phyloP scores from a whole-genome alignment of 352 stramenopile genomes.

The Phytopythium montanum region DNA sequence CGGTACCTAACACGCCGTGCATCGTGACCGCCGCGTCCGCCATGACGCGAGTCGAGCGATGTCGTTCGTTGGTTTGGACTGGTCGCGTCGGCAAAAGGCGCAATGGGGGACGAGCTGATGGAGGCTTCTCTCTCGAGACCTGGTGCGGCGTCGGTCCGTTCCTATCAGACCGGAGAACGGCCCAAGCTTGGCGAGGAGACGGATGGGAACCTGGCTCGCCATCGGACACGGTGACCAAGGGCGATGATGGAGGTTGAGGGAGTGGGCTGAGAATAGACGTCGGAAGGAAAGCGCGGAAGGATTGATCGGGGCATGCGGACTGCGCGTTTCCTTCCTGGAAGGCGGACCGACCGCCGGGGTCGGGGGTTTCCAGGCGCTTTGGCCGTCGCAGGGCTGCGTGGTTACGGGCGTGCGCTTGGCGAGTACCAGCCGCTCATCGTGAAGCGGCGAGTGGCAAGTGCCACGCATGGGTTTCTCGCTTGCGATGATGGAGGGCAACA shows the following conservation, averaged over 20 bases:
- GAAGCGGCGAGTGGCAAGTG: not conserved
- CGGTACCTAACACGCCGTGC: conserved; percentile 20
- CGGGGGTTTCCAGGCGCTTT: not conserved
- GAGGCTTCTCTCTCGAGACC: too few relatives aligned
- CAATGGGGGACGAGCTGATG: not conserved
- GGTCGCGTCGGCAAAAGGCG: conserved; percentile 1
- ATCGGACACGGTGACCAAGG: not conserved
- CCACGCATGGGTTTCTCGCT: not conserved
- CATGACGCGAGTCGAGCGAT: too few relatives aligned
- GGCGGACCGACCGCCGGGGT: not conserved
- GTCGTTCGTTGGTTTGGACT: not conserved
- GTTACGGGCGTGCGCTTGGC: not conserved
- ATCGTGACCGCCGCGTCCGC: conserved; percentile 21
- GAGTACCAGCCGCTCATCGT: not conserved
- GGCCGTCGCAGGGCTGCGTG: not conserved
- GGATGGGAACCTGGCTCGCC: not conserved
- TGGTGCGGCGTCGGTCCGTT: not conserved
- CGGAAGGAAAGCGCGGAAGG: conserved; percentile 1
- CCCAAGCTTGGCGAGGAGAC: not conserved
- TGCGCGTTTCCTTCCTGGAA: conserved; percentile 1
- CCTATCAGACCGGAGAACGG: not conserved
- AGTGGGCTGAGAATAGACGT: not conserved
- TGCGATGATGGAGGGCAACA: not conserved
- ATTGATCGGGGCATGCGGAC: not conserved
- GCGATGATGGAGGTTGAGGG: not conserved